A percentile compares a stretch with the other conserved stretches of the same genome.
phyloP scores from a whole-genome alignment of 1,284 basidiomycete species.

The Hymenochaete sp. region DNA sequence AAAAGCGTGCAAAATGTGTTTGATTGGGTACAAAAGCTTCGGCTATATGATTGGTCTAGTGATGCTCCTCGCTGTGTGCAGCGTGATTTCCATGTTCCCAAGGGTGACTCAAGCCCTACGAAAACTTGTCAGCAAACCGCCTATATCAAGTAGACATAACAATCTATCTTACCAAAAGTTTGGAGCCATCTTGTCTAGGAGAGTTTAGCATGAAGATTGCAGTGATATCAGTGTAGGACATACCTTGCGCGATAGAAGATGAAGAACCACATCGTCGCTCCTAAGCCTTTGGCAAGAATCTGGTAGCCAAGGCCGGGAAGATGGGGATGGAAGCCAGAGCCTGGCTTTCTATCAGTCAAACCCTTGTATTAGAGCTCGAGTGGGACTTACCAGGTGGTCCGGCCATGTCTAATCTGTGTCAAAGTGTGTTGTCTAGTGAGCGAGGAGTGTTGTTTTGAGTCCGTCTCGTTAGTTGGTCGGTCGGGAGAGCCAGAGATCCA shows the following conservation, averaged over 20 bases:
- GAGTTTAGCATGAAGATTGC: not conserved
- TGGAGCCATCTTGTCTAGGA: conserved; percentile 38
- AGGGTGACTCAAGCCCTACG: conserved; percentile 37
- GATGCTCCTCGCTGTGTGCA: conserved; percentile 14
- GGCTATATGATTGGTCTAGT: not conserved
- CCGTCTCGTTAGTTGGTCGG: no score
- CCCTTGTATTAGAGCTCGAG: conserved; percentile 7
- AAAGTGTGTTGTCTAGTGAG: no score
- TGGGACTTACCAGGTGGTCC: conserved; percentile 7
- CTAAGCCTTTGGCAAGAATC: conserved; percentile 76
- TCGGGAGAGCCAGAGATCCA: no score
- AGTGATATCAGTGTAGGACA: conserved; percentile 27
- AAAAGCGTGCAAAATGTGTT: not conserved
- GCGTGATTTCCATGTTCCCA: conserved; percentile 34
- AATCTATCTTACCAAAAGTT: conserved; percentile 32
- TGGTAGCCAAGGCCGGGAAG: conserved; percentile 70
- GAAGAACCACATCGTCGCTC: conserved; percentile 96
- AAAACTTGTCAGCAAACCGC: conserved; percentile 7
- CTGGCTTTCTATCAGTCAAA: conserved; percentile 26
- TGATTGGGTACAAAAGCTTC: not conserved
- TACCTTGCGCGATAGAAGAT: conserved; percentile 91
- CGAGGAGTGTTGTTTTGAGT: no score
- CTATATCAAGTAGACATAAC: not conserved
- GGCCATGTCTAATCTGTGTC: conserved; percentile 19
- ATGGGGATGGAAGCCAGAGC: conserved; percentile 77